Evolutionary conservation across 345 rosid genomes (phyloP), one percentile per base, ranked within the genome.

Genomic region (Pugionium dolabratum): DNA sequence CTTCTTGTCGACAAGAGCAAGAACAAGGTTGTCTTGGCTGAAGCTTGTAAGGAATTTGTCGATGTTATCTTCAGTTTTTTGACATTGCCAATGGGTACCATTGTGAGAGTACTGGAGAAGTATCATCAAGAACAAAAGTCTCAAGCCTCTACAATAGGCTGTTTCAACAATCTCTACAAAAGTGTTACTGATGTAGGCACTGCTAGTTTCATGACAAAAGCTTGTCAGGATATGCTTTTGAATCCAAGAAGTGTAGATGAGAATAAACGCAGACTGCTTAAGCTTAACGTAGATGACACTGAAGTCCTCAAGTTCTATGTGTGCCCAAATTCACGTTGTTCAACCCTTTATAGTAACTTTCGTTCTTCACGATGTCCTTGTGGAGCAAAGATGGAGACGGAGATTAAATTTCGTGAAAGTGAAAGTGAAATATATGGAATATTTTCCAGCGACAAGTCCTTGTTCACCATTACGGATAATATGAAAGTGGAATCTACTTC

Each of bases 1-100:
- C 62, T 69, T 35, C 11, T 47, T 31, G 58, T 69, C 7, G 73
- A 69, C 9, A 48, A 45, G 31, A 26, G 28, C 40, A 48, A 30
- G 35, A 9, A 48, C 32, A 34, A 39, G 35, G 57, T 68, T 44
- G 48, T 68, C 9, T 68, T 57, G 52, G 64, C 57, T 9, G 64
- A 36, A 3, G 41, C 64, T 45, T 31, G 34, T 45, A 48, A 39
- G n/a, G 49, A 68, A 1, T 57, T 68, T 30, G 51, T 57, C 2
- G 72, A 49, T 30, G 11, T 36, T 7, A 59, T 69, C 7, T 48
- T 69, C 4, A 59, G 58, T 31, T 29, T 69, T 48, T 58, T 69
- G 10, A 48, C 59, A 5, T 3, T 69, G 1, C 73, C 73, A 4
- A 36, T 69, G 39, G 59, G 73, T 4, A 58, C 66, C 4, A 49